phyloP scores from a whole-genome alignment of 1,284 basidiomycete species.

The Spongispora temasekensis region DNA sequence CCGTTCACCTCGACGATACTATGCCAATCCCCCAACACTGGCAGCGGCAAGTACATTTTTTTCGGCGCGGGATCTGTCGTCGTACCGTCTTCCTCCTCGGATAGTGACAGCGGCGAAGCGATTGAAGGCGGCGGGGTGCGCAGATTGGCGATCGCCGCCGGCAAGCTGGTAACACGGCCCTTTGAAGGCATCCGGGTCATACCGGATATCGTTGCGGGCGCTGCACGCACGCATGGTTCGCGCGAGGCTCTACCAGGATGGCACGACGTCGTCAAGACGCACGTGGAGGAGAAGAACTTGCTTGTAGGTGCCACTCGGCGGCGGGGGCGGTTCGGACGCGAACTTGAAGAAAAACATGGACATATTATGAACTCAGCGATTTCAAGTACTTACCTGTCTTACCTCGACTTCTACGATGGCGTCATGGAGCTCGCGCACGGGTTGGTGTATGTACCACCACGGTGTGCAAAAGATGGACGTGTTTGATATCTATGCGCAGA shows the following conservation, averaged over 20 bases:
- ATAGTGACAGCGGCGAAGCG: conserved; percentile 64
- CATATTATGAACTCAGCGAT: conserved; percentile 90
- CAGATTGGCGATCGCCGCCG: conserved; percentile 65
- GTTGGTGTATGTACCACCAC: conserved; percentile 73
- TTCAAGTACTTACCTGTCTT: conserved; percentile 84
- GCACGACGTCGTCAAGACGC: conserved; percentile 75
- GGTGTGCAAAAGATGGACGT: conserved; percentile 73
- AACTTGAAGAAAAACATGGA: conserved; percentile 97
- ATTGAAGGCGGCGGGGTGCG: conserved; percentile 69
- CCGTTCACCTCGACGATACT: too few relatives aligned
- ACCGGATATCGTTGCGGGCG: conserved; percentile 76
- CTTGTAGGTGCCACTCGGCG: too few relatives aligned
- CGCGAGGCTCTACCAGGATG: conserved; percentile 80
- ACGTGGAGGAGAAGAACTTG: too few relatives aligned
- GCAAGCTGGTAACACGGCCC: conserved; percentile 74
- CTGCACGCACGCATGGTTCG: conserved; percentile 73
- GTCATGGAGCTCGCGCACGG: conserved; percentile 71
- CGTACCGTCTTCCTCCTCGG: too few relatives aligned
- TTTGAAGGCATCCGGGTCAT: conserved; percentile 82
- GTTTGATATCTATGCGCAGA: conserved; percentile 92
- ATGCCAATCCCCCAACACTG: too few relatives aligned
- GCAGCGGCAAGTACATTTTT: conserved; percentile 34
- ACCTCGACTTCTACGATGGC: conserved; percentile 66
- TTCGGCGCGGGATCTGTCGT: conserved; percentile 62
- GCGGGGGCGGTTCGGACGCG: too few relatives aligned